Evolutionary conservation across 306 rosid species (phyloP).

Genomic region (Pueraria montana): DNA sequence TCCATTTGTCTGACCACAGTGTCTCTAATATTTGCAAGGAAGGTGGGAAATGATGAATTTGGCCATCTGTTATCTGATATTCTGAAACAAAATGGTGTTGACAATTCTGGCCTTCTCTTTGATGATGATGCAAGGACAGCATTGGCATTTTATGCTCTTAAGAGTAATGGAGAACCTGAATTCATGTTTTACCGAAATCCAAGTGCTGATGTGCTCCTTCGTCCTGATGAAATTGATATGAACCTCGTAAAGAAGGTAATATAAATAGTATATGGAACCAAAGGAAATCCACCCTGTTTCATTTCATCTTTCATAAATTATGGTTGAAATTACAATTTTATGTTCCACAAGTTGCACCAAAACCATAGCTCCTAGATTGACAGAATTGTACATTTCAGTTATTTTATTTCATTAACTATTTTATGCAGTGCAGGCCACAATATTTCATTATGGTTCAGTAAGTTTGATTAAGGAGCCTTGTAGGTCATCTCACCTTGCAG

Average conservation of each 20-base stretch:
- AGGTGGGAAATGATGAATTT: slow-evolving; percentile 61
- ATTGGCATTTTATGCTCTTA: slow-evolving; percentile 48
- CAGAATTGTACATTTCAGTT: not conserved
- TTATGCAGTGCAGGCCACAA: slow-evolving; percentile 47
- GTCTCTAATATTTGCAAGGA: slow-evolving; percentile 42
- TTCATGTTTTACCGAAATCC: slow-evolving; percentile 53
- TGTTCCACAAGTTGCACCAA: not conserved
- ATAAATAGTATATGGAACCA: not conserved
- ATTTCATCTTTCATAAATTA: not conserved
- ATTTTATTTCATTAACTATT: not conserved
- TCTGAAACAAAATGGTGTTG: slow-evolving; percentile 56
- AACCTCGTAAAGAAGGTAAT: slow-evolving; percentile 48
- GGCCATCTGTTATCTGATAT: slow-evolving; percentile 50
- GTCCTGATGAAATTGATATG: slow-evolving; percentile 40
- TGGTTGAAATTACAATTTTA: not conserved
- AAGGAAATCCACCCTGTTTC: not conserved
- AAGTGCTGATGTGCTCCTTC: slow-evolving; percentile 53
- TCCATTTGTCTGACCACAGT: slow-evolving; percentile 39
- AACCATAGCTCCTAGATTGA: not conserved
- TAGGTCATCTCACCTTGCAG: slow-evolving; percentile 52
- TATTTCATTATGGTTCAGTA: slow-evolving; percentile 58
- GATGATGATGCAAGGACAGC: slow-evolving; percentile 50
- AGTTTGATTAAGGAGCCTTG: slow-evolving; percentile 52
- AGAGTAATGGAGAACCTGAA: slow-evolving; percentile 44
- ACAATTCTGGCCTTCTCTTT: slow-evolving; percentile 50